Base-by-base conservation (phyloP, 2,329 filamentous ascomycete species). In the Leptographium procerum region DNA sequence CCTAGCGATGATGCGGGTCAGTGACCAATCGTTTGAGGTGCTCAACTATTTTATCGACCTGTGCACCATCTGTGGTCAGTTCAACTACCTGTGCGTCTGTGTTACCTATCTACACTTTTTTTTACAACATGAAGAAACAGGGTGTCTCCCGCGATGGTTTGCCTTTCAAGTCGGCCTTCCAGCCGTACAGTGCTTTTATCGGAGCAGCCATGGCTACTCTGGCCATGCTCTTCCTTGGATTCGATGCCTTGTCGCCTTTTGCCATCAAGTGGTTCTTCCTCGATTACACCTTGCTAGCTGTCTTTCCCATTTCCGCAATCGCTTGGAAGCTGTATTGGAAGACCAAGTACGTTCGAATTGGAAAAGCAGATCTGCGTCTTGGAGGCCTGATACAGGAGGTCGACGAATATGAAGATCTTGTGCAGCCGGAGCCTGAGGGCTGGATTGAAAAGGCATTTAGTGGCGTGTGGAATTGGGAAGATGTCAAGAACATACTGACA, bases 1-100 rank as follows among this genome's bases (percentile, higher is more conserved):
- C 36, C 70, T 88, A 34, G 79, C 80, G 13, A 87, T 87, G 69
- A 69, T 86, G 62, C 80, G 84, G 65, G 74, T 85, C 52, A 80
- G 75, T 31, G 77, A 77, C 64, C 69, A 71, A 58, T 75, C 81
- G 0, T 73, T 79, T 2, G 74, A 78, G 50, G 84, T 85, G 8
- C 70, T 86, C 63, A 73, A 73, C 28, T 85, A 81, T 80, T 78
- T 85, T 60, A 74, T 82, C 62, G 82, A 78, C 67, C 71, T 86
- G 64, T 70, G 83, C 50, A 83, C 81, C n/a, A 79, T 82, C 7
- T 81, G 80, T 3, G 80, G 82, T 63, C 73, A 82, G 43, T 79
- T 83, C 69, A 79, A 80, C 65, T 83, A 79, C 70, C 72, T 74
- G 24, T 76, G 79, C 64, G 80, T 81, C 66, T 75, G 76, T 58